These are phyloP conservation scores for Sanghuangporus baumii DNA, from an alignment of 1,284 basidiomycete genomes.

Conservation along the genomic window DNA sequence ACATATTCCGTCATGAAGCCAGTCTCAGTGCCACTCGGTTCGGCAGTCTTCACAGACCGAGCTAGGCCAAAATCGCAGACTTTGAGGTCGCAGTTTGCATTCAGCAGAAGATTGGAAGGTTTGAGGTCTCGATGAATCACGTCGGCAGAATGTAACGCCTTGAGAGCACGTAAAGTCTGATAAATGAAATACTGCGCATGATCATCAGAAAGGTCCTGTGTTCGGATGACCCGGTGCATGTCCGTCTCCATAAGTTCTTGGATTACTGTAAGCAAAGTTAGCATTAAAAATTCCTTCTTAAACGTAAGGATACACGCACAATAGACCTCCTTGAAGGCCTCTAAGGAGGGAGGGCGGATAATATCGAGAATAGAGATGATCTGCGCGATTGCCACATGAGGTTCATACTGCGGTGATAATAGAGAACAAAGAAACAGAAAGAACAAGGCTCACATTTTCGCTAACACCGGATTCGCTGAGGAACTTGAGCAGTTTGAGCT, in stretches of 20 bases:
- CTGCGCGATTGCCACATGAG: slow-evolving; percentile 33
- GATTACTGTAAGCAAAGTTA: slow-evolving; percentile 43
- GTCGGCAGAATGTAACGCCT: slow-evolving; percentile 90
- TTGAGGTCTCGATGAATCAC: slow-evolving; percentile 96
- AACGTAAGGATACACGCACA: slow-evolving; percentile 38
- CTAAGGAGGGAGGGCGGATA: slow-evolving; percentile 83
- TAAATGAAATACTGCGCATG: slow-evolving; percentile 78
- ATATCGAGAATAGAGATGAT: slow-evolving; percentile 96
- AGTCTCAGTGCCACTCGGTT: slow-evolving; percentile 78
- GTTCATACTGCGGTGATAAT: not conserved
- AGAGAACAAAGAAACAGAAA: slow-evolving; percentile 13
- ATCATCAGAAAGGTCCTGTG: slow-evolving; percentile 79
- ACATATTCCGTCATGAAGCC: slow-evolving; percentile 97
- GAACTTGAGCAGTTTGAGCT: slow-evolving; percentile 87
- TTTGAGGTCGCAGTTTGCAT: slow-evolving; percentile 95
- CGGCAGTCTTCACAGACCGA: slow-evolving; percentile 78
- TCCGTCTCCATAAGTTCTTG: slow-evolving; percentile 76
- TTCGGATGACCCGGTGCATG: slow-evolving; percentile 68
- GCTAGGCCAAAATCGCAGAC: slow-evolving; percentile 93
- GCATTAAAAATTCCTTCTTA: not conserved
- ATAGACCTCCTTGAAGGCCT: slow-evolving; percentile 92
- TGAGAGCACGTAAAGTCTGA: slow-evolving; percentile 88
- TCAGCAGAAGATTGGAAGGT: slow-evolving; percentile 91
- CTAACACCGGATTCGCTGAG: slow-evolving; percentile 87
- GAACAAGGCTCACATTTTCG: slow-evolving; percentile 71